Evolutionary conservation across 768 basidiomycete genomes (phyloP).

Genomic region (Mycena vulgaris): DNA sequence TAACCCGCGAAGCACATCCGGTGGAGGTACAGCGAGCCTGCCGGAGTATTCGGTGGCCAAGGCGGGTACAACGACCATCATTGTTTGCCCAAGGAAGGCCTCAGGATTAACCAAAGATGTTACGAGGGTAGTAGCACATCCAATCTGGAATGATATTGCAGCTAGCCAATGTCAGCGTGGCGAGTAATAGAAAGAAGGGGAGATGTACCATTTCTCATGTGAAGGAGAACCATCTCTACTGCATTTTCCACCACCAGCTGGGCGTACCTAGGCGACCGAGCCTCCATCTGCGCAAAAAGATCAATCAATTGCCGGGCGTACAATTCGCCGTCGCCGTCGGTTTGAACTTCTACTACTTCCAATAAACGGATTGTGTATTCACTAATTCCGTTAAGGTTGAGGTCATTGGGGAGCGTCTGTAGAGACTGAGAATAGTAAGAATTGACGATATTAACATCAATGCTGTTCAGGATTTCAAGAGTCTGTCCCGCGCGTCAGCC

Average conservation of each 20-base stretch:
- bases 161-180: slow-evolving; percentile 53
- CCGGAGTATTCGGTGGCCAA: slow-evolving; percentile 75
- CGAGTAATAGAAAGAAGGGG: background rate
- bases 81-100: slow-evolving; percentile 64
- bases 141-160: slow-evolving; percentile 56
- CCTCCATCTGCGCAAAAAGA: slow-evolving; percentile 57
- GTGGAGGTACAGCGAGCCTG: slow-evolving; percentile 64
- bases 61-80: slow-evolving; percentile 79
- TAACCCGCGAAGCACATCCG: slow-evolving; percentile 64
- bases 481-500: slow-evolving; percentile 61
- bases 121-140: slow-evolving; percentile 62
- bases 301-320: slow-evolving; percentile 70
- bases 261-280: slow-evolving; percentile 44
- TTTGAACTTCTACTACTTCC: slow-evolving; percentile 67
- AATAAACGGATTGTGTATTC: slow-evolving; percentile 64
- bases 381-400: slow-evolving; percentile 55
- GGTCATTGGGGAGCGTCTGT: slow-evolving; percentile 51
- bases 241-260: slow-evolving; percentile 67
- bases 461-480: slow-evolving; percentile 66
- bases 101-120: slow-evolving; percentile 59
- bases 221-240: slow-evolving; percentile 69
- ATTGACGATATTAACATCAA: slow-evolving; percentile 73
- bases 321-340: slow-evolving; percentile 65
- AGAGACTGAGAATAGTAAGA: slow-evolving; percentile 66
- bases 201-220: slow-evolving; percentile 65